phyloP scores from a whole-genome alignment of 805 yeast genomes.

The Scheffersomyces spartinae region DNA sequence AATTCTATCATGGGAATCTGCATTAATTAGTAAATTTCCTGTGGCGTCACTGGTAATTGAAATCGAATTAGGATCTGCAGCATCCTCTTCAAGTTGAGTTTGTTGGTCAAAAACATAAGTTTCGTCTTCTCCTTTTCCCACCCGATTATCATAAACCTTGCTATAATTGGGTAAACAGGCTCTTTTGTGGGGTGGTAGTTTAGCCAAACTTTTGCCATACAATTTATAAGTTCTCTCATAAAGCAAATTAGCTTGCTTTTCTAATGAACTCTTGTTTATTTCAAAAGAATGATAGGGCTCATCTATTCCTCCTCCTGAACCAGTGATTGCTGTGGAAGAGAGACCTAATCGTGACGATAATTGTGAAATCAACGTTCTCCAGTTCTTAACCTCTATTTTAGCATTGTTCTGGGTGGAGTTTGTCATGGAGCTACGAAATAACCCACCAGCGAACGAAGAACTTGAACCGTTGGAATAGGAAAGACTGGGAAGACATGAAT shows the following conservation, averaged over 20 bases:
- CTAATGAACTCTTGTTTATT: constrained; percentile 11
- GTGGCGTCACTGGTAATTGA: constrained; percentile 29
- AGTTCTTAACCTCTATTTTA: constrained; percentile 20
- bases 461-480: constrained; percentile 6
- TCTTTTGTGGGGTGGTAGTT: constrained; percentile 22
- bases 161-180: constrained; percentile 29
- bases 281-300: constrained; percentile 4
- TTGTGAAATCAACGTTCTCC: constrained; percentile 23
- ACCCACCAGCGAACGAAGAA: constrained; percentile 8
- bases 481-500: constrained; percentile 22
- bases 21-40: constrained; percentile 30
- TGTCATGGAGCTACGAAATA: constrained; percentile 15
- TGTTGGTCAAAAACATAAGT: constrained; percentile 8
- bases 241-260: constrained; percentile 18
- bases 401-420: constrained; percentile 13
- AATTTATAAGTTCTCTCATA: constrained; percentile 25
- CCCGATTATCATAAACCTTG: constrained; percentile 14
- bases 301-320: constrained; percentile 5
- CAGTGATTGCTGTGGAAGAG: constrained; percentile 16
- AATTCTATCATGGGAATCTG: too few relatives aligned
- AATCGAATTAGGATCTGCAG: constrained; percentile 17
- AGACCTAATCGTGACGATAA: constrained; percentile 25
- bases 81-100: constrained; percentile 16
- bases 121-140: too few relatives aligned
- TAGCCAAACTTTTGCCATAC: constrained; percentile 25